Evolutionary conservation across 2,329 filamentous ascomycete genomes (phyloP), one percentile per base, ranked within the genome.

Genomic region (Diaporthe humulicola): DNA sequence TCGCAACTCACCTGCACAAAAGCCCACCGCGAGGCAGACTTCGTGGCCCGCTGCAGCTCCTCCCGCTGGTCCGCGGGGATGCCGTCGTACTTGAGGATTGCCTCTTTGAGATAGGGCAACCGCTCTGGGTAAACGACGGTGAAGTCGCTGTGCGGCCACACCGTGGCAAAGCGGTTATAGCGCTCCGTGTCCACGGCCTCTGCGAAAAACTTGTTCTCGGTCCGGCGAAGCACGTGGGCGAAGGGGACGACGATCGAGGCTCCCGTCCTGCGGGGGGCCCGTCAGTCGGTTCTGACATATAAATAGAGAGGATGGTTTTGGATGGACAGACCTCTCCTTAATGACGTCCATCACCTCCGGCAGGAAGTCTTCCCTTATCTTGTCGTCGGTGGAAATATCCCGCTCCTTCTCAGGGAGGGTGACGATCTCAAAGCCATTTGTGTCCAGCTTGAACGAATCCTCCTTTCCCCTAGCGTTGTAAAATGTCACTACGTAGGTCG

Each of bases 91-190:
- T 64, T 48, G 10, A 64, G 3, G 40, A 64, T 45, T 28, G 40
- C 60, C 17, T 64, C 60, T n/a, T 64, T 64, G 38, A 64, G 8
- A 7, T 22, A 64, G 22, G 60, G 60, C 40, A 64, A 40, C 4
- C 60, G 40, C 40, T 64, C 60, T 4, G 60, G 60, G 28, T 64
- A 64, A 4, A 64, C 60, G 25, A 64, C 60, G 17, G 40, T 22
- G 40, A 64, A 64, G 80, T 91, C 90, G 77, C 91, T 90, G 79
- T 92, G 90, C 2, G 90, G 88, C 38, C 84, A 80, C 25, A 64
- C 40, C 3, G 40, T 64, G 22, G 60, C 8, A 30, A 64, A 64
- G 0, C 76, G 67, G 33, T 73, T 73, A 86, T 89, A 87, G 25
- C 60, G 60, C 60, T 64, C 60, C 87, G 89, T 3, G 79, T 90